Percentiles rank a stretch among this genome's conserved stretches.
These are phyloP conservation scores for Nakazawaea ernobii DNA, from an alignment of 805 yeast species.

Conservation along the genomic window DNA sequence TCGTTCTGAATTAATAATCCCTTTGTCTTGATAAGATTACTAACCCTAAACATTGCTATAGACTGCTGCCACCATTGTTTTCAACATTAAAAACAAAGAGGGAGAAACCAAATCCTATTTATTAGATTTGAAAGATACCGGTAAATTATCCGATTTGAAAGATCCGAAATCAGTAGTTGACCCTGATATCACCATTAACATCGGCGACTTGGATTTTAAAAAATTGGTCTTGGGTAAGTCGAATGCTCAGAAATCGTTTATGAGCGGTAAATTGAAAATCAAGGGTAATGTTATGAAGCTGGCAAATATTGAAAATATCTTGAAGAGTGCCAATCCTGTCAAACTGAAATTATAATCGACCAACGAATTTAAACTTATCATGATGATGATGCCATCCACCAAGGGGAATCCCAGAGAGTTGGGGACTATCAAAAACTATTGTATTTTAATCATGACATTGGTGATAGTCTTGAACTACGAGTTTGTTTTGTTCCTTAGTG, in stretches of 20 bases:
- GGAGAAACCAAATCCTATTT: slow-evolving; percentile 59
- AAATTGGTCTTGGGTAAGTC: slow-evolving; percentile 73
- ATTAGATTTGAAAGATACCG: slow-evolving; percentile 60
- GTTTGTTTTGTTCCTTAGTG: slow-evolving; percentile 2
- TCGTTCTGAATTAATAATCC: not conserved
- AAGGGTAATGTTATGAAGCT: slow-evolving; percentile 93
- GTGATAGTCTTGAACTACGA: not conserved
- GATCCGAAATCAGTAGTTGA: slow-evolving; percentile 34
- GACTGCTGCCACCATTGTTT: slow-evolving; percentile 59
- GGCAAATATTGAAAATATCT: slow-evolving; percentile 62
- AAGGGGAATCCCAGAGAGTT: slow-evolving; percentile 11
- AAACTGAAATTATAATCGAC: slow-evolving; percentile 30
- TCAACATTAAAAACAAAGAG: slow-evolving; percentile 60
- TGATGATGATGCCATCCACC: slow-evolving; percentile 47
- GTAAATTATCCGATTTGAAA: slow-evolving; percentile 29
- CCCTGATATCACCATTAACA: slow-evolving; percentile 59
- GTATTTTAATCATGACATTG: not conserved
- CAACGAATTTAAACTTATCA: slow-evolving; percentile 1
- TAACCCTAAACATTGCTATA: slow-evolving; percentile 10
- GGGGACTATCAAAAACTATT: not conserved
- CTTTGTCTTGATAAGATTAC: not conserved
- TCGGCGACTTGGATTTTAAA: slow-evolving; percentile 65
- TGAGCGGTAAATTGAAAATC: slow-evolving; percentile 80
- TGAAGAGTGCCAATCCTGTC: slow-evolving; percentile 44
- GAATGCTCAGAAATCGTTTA: slow-evolving; percentile 77